Conservation (phyloP, 805 yeast species). For the Schizosaccharomyces osmophilus region DNA sequence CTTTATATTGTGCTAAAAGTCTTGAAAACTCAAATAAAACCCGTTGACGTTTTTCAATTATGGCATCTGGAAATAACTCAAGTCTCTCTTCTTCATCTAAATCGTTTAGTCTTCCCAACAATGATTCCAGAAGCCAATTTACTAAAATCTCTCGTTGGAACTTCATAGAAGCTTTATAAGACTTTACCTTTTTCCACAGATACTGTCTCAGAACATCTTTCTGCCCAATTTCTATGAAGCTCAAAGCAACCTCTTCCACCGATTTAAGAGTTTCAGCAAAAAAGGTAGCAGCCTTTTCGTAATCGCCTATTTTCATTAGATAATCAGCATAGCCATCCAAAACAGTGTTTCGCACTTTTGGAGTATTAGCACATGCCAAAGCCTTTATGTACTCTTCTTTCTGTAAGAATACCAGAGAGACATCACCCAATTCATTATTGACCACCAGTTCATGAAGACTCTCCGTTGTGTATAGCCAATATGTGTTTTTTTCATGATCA, state of each 20-base stretch:
- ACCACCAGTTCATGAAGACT: constrained; percentile 50
- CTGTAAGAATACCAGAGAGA: constrained; percentile 44
- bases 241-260: constrained; percentile 43
- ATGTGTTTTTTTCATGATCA: constrained; percentile 31
- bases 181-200: constrained; percentile 10
- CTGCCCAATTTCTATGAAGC: constrained; percentile 22
- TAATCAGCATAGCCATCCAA: constrained; percentile 30
- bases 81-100: constrained; percentile 23
- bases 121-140: constrained; percentile 29
- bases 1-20: constrained; percentile 27
- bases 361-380: constrained; percentile 20
- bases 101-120: constrained; percentile 41
- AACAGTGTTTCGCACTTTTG: constrained; percentile 24
- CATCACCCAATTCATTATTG: constrained; percentile 41
- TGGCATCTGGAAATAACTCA: constrained; percentile 16
- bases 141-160: constrained; percentile 12
- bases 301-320: constrained; percentile 15
- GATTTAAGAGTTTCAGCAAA: constrained; percentile 42
- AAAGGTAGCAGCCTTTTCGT: constrained; percentile 22
- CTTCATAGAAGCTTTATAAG: neutral
- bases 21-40: constrained; percentile 17
- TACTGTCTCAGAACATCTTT: constrained; percentile 24
- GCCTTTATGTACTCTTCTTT: constrained; percentile 41
- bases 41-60: constrained; percentile 10
- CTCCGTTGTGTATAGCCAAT: constrained; percentile 45